Percentiles rank a stretch among this genome's conserved stretches.
Conservation (phyloP, 306 rosid genomes). For the Trifolium repens region DNA sequence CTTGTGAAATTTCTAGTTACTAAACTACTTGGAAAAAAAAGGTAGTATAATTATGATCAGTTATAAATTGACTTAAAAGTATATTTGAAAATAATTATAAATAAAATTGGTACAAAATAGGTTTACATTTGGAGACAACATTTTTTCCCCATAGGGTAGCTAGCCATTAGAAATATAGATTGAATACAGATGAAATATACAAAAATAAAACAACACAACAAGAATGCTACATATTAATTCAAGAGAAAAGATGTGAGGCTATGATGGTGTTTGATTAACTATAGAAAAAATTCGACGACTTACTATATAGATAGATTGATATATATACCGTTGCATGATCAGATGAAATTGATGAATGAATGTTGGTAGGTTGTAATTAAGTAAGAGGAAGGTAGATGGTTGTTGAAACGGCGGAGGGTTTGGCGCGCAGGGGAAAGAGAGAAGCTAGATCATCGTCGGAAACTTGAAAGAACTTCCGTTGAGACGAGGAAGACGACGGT, state of each 20-base stretch:
- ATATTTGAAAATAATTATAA: too few relatives aligned
- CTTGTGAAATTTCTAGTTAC: too few relatives aligned
- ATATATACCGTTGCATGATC: constrained; percentile 12
- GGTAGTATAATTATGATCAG: too few relatives aligned
- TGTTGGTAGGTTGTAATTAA: too few relatives aligned
- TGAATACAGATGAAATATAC: neutral
- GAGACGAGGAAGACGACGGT: too few relatives aligned
- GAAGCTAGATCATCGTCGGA: constrained; percentile 66
- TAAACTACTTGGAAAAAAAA: too few relatives aligned
- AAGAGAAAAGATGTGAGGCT: neutral
- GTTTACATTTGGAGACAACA: neutral
- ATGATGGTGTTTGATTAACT: neutral
- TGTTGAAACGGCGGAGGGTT: neutral
- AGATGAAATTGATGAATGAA: constrained; percentile 16
- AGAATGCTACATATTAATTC: neutral
- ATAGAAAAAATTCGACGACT: neutral
- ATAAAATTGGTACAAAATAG: too few relatives aligned
- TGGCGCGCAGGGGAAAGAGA: constrained; percentile 36
- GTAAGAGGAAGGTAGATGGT: too few relatives aligned
- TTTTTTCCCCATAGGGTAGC: neutral
- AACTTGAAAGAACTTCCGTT: constrained; percentile 43
- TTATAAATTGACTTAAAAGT: too few relatives aligned
- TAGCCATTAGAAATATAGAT: too few relatives aligned
- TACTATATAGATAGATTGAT: neutral
- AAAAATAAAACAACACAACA: neutral